Evolutionary conservation across 768 basidiomycete species (phyloP), one percentile per base, ranked within the genome.

Genomic region (Boletellus sp.): DNA sequence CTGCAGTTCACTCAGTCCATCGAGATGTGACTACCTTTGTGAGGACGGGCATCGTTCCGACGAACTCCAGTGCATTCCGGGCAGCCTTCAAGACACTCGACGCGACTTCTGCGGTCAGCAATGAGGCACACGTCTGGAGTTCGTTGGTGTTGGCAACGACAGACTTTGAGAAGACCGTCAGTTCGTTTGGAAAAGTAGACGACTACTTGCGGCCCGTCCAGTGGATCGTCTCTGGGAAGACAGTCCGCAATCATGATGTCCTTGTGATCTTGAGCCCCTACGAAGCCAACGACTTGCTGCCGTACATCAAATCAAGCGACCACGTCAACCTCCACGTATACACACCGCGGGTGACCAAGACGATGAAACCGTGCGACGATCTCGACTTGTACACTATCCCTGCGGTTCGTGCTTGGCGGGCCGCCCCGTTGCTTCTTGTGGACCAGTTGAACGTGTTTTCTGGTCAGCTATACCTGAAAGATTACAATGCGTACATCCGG

Each of bases 261-360:
- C 58, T 77, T 9, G 63, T 79, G 23, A 51, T 73, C 12, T 42
- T 77, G 55, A 80, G 78, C 59, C 71, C 72, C 9, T 62, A 35
- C 48, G 76, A 79, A 57, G 72, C n/a, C n/a, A n/a, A n/a, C n/a
- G n/a, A n/a, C n/a, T n/a, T n/a, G n/a, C n/a, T n/a, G n/a, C n/a
- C n/a, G n/a, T n/a, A n/a, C n/a, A n/a, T n/a, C n/a, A n/a, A n/a
- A 11, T 57, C 35, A 63, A 77, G 36, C 48, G 45, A n/a, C n/a
- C n/a, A n/a, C 35, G 72, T 17, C 63, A 66, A n/a, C 45, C 67
- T 79, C 16, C 75, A 78, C 51, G 38, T 72, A 4, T 79, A 79
- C 51, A 59, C 74, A 0, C 72, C 78, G 1, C 64, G 74, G 2
- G 61, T 70, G 38, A 65, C 57, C 9, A 53, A 60, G 28, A 58